phyloP scores from a whole-genome alignment of 2,329 filamentous ascomycete genomes.

The Blumeria graminis region DNA sequence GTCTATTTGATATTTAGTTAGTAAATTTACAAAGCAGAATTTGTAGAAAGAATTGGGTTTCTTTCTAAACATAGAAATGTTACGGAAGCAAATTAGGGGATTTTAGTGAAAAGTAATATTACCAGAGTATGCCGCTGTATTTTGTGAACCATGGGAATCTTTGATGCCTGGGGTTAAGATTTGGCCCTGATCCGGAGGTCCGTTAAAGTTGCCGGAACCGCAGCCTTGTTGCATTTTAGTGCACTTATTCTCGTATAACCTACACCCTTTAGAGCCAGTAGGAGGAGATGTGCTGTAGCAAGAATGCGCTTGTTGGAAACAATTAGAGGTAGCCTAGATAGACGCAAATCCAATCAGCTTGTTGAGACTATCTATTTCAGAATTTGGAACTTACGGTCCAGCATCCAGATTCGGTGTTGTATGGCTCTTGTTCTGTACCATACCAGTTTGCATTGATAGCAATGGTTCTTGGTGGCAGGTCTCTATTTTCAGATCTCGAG shows the following conservation, averaged over 20 bases:
- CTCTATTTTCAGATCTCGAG: slow-evolving; percentile 18
- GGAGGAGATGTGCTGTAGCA: slow-evolving; percentile 36
- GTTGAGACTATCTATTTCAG: not conserved
- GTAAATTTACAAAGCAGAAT: no score
- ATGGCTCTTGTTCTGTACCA: slow-evolving; percentile 32
- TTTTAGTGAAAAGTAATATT: no score
- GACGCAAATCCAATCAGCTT: not conserved
- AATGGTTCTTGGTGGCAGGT: slow-evolving; percentile 31
- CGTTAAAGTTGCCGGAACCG: slow-evolving; percentile 19
- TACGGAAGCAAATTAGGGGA: no score
- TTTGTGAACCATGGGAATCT: not conserved
- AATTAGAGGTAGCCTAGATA: slow-evolving; percentile 21
- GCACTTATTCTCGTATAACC: slow-evolving; percentile 39
- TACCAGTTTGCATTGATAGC: slow-evolving; percentile 53
- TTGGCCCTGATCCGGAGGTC: slow-evolving; percentile 23
- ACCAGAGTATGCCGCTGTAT: not conserved
- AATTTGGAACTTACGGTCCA: slow-evolving; percentile 22
- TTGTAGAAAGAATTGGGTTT: no score
- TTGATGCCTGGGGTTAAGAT: slow-evolving; percentile 12
- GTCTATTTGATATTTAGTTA: no score
- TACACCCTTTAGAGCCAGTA: slow-evolving; percentile 34
- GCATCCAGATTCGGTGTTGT: slow-evolving; percentile 30
- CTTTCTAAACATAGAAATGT: no score
- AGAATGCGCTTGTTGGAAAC: slow-evolving; percentile 31
- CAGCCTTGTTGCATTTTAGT: slow-evolving; percentile 21